Conservation (phyloP, 331 rosid species). For the Spiraea crenata region DNA sequence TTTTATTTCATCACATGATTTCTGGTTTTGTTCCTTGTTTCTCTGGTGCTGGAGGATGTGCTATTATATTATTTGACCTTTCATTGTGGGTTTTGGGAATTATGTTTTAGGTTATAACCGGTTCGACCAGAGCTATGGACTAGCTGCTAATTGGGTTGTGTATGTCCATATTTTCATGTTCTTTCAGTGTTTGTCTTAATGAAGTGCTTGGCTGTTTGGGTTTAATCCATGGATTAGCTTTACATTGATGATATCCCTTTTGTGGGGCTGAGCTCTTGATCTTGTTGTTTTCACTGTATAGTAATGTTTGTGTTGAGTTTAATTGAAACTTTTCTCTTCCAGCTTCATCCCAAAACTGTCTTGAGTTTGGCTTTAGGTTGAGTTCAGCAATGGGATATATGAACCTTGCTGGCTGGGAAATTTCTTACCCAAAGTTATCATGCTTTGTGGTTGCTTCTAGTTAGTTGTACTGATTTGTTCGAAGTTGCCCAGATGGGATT, state of each 20-base stretch:
- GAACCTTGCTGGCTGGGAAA: too few relatives aligned
- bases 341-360: too few relatives aligned
- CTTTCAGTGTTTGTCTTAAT: conserved; percentile 44
- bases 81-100: conserved; percentile 63
- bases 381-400: too few relatives aligned
- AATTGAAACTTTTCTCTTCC: too few relatives aligned
- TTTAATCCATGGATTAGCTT: conserved; percentile 10
- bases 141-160: conserved; percentile 73
- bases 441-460: too few relatives aligned
- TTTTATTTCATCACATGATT: conserved; percentile 30
- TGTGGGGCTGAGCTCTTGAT: neutral
- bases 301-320: neutral
- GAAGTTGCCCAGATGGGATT: too few relatives aligned
- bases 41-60: conserved; percentile 54
- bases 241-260: neutral
- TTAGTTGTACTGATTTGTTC: too few relatives aligned
- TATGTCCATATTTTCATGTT: conserved; percentile 62
- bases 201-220: conserved; percentile 57
- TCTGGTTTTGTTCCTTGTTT: conserved; percentile 53
- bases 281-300: neutral
- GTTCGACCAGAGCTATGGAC: conserved; percentile 44
- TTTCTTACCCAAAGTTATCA: too few relatives aligned
- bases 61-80: conserved; percentile 69
- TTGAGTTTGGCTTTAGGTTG: too few relatives aligned
- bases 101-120: conserved; percentile 53